phyloP scores from a whole-genome alignment of 352 stramenopile genomes.

The Pythium rishiriense region DNA sequence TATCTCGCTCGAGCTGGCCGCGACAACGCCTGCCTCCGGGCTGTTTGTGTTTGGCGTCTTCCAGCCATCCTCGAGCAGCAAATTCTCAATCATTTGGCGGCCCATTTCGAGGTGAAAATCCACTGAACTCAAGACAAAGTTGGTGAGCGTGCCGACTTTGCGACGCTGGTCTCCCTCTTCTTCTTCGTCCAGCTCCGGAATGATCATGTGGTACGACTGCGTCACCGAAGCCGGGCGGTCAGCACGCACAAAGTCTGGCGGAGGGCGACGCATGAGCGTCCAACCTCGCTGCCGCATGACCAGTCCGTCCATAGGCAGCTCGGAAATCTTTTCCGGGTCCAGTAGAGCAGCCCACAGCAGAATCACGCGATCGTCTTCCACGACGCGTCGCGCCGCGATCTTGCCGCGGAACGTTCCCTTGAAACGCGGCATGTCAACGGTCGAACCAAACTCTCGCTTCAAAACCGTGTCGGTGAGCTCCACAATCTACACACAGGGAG shows the following conservation, averaged over 20 bases:
- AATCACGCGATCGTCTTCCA: conserved; percentile 39
- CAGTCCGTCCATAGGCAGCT: conserved; percentile 39
- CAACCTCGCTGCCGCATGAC: conserved; percentile 49
- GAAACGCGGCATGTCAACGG: conserved; percentile 5
- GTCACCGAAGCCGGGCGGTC: conserved; percentile 16
- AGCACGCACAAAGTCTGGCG: neutral
- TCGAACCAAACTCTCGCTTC: conserved; percentile 12
- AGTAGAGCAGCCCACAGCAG: conserved; percentile 43
- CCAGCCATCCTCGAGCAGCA: conserved; percentile 19
- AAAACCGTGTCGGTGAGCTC: conserved; percentile 8
- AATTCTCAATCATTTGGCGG: conserved; percentile 30
- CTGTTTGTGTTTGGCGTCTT: conserved; percentile 10
- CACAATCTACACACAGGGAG: conserved; percentile 2
- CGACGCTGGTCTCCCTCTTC: conserved; percentile 17
- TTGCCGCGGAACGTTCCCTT: conserved; percentile 36
- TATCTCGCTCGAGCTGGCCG: neutral
- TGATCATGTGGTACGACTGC: conserved; percentile 28
- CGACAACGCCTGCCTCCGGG: neutral
- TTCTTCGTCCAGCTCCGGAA: conserved; percentile 19
- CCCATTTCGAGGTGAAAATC: conserved; percentile 24
- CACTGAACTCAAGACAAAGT: conserved; percentile 29
- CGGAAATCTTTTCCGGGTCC: conserved; percentile 46
- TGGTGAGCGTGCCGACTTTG: conserved; percentile 23
- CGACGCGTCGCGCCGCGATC: conserved; percentile 34
- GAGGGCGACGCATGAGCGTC: conserved; percentile 11